phyloP scores from a whole-genome alignment of 1,139 yeast species.

The Yamadazyma blattariae region DNA sequence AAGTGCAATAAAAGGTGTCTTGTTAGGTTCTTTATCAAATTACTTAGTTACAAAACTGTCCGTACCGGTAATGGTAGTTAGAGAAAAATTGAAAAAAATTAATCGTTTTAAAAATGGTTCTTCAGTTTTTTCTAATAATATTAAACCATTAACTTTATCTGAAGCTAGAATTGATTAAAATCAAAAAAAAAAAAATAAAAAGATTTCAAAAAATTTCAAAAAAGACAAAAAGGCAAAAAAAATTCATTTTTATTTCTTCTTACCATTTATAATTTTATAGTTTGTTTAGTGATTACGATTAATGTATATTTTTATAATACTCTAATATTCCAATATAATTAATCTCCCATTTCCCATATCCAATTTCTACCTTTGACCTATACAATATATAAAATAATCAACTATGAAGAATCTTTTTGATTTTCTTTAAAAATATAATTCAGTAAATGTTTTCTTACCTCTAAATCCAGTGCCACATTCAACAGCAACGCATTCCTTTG shows the following conservation, averaged over 20 bases:
- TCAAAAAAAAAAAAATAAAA: too few species aligned
- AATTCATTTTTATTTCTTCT: too few species aligned
- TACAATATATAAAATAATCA: too few species aligned
- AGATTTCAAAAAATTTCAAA: too few species aligned
- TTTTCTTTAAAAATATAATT: slow-evolving; percentile 37
- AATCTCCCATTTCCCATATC: too few species aligned
- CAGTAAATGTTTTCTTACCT: slow-evolving; percentile 33
- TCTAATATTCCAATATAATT: background rate
- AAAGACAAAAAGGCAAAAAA: too few species aligned
- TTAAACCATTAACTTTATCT: slow-evolving; percentile 48
- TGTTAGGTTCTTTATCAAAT: slow-evolving; percentile 72
- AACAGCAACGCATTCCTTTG: slow-evolving; percentile 43
- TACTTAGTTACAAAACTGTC: slow-evolving; percentile 74
- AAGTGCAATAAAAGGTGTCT: slow-evolving; percentile 71
- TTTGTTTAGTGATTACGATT: background rate
- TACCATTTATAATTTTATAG: too few species aligned
- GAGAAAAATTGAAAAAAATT: slow-evolving; percentile 76
- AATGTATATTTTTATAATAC: background rate
- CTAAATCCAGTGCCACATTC: slow-evolving; percentile 37
- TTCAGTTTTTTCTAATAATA: slow-evolving; percentile 46
- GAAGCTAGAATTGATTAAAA: slow-evolving; percentile 49
- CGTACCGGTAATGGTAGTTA: slow-evolving; percentile 89
- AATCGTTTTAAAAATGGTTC: slow-evolving; percentile 54
- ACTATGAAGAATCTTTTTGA: too few species aligned
- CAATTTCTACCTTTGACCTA: background rate